A percentile compares a stretch with the other conserved stretches of the same genome.
phyloP scores from a whole-genome alignment of 2,329 filamentous ascomycete species.

The Grosmannia clavigera region DNA sequence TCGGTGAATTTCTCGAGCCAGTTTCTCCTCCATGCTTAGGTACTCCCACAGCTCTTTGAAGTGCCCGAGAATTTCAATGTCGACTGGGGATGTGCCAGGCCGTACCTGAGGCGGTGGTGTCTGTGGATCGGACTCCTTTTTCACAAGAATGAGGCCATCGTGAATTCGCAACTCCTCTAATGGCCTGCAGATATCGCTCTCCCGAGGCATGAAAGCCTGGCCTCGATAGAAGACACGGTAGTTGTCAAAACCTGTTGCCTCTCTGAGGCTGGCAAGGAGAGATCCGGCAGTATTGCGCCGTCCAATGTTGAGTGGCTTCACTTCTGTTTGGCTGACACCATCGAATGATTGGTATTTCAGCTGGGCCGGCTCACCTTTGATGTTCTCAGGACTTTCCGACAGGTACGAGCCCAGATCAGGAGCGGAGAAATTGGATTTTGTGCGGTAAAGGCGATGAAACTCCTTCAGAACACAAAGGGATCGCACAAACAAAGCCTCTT shows the following conservation, averaged over 20 bases:
- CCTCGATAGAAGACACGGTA: conserved; percentile 63
- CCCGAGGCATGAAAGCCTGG: conserved; percentile 47
- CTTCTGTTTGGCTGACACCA: conserved; percentile 43
- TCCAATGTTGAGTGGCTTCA: conserved; percentile 53
- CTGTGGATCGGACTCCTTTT: conserved; percentile 37
- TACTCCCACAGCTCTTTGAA: conserved; percentile 77
- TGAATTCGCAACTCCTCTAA: conserved; percentile 56
- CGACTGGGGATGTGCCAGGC: conserved; percentile 48
- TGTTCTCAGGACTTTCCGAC: conserved; percentile 33
- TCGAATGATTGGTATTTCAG: conserved; percentile 67
- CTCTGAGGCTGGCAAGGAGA: conserved; percentile 52
- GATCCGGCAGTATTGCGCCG: conserved; percentile 58
- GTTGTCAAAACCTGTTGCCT: conserved; percentile 63
- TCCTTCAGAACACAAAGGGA: conserved; percentile 56
- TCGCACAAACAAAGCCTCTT: conserved; percentile 53
- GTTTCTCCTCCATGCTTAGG: conserved; percentile 57
- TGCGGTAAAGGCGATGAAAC: conserved; percentile 54
- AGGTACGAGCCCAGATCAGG: conserved; percentile 45
- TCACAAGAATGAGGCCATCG: conserved; percentile 55
- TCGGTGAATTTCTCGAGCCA: conserved; percentile 58
- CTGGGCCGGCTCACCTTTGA: conserved; percentile 51
- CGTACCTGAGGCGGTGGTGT: conserved; percentile 31
- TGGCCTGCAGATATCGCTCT: conserved; percentile 46
- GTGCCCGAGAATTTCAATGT: conserved; percentile 68
- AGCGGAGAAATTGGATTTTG: conserved; percentile 44